Base-by-base conservation (phyloP, 179 eudicot genomes). In the Gypsophila paniculata region DNA sequence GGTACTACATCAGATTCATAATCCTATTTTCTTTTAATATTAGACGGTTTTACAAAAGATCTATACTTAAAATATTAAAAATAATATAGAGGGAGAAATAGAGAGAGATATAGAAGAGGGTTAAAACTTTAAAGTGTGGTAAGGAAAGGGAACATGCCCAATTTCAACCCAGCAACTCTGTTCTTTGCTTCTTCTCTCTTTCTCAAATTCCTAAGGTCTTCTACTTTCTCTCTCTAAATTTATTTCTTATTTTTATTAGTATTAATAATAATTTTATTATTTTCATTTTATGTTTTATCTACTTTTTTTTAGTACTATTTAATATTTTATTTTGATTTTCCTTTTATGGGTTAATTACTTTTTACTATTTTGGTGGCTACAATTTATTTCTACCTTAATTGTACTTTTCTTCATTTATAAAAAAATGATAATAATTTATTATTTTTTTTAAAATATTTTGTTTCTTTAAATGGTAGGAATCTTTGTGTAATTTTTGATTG, bases 121-220 rank as follows among this genome's bases (percentile, higher is more conserved):
- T 23, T 42, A 39, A 53, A 74, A 71, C 74, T 64, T 29, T 1
- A 29, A 29, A 29, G 34, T 42, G 46, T 42, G 8, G 71, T 72
- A 71, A 79, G 62, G 34, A 61, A 58, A 38, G 78, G 82, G 71
- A 60, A 79, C 82, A 79, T 79, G 82, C 73, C 72, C 78, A 71
- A 74, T 36, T 70, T 75, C 70, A 79, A 71, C 82, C 78, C 82
- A 75, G 69, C 82, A 79, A 14, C 75, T 49, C 21, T 49, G 26
- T 32, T 68, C 71, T 32, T 29, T 68, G 15, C 60, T 52, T 26
- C 71, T 52, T 68, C 72, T 74, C 74, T 55, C 71, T 52, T 71
- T 68, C 57, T 78, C 82, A 75, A 68, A 74, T 79, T 75, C 73
- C 78, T 70, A 70, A 79, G 82, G 82, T 74, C 53, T 19, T 58